A percentile compares a stretch with the other conserved stretches of the same genome.
These are phyloP conservation scores for Nicotiana rustica DNA, from an alignment of 305 asterid species.

Conservation along the genomic window DNA sequence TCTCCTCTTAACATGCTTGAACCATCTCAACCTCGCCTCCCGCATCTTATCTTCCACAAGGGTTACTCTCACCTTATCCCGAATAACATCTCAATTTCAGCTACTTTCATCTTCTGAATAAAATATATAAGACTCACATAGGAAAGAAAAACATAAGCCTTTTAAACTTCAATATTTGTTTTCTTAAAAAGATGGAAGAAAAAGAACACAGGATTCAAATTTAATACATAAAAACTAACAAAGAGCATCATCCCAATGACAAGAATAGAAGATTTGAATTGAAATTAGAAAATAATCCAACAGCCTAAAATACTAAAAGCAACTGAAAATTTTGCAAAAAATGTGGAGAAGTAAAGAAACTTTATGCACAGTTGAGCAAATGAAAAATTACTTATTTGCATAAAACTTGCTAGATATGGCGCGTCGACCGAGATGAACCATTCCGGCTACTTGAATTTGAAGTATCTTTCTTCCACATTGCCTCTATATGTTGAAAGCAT, in stretches of 20 bases:
- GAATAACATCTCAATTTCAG: too few species aligned
- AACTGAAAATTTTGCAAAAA: background rate
- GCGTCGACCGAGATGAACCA: constrained; percentile 50
- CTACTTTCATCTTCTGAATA: too few species aligned
- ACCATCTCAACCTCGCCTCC: too few species aligned
- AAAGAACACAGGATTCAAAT: too few species aligned
- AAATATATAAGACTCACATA: too few species aligned
- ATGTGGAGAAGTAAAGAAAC: background rate
- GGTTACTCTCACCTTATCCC: too few species aligned
- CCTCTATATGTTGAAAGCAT: constrained; percentile 63
- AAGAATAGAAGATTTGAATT: background rate
- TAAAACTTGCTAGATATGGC: constrained; percentile 46
- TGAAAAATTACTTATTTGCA: background rate
- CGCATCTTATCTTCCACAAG: too few species aligned
- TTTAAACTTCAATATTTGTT: background rate
- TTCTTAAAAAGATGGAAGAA: background rate
- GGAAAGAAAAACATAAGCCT: background rate
- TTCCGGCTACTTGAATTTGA: constrained; percentile 49
- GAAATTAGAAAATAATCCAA: constrained; percentile 5
- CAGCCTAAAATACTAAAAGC: background rate
- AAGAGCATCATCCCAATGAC: background rate
- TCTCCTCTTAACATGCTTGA: too few species aligned
- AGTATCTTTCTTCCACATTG: constrained; percentile 53
- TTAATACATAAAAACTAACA: background rate
- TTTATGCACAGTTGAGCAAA: constrained; percentile 6